Evolutionary conservation across 495 filamentous ascomycete species (phyloP).

Genomic region (Penicillium taxi): DNA sequence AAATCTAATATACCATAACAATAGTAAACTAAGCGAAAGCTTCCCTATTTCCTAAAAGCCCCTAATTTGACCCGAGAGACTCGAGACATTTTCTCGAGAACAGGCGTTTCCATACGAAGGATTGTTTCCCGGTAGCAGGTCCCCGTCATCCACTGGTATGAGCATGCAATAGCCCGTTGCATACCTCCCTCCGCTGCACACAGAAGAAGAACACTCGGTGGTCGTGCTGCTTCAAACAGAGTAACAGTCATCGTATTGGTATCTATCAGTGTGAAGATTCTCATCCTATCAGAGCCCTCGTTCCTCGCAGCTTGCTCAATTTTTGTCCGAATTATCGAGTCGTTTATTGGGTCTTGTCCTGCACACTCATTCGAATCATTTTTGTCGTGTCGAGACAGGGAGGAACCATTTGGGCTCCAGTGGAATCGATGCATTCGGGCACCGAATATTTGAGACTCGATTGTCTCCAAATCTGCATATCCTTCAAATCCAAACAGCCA

Average conservation of each 20-base stretch:
- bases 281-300: no score
- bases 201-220: conserved; percentile 1
- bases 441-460: not conserved
- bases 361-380: no score
- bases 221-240: not conserved
- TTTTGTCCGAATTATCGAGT: no score
- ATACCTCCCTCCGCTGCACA: conserved; percentile 2
- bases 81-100: conserved; percentile 1
- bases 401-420: not conserved
- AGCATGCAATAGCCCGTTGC: conserved; percentile 1
- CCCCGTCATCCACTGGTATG: not conserved
- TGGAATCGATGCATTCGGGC: not conserved
- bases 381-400: conserved; percentile 1
- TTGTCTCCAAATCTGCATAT: not conserved
- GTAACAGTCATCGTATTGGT: conserved; percentile 1
- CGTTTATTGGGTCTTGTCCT: no score
- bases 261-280: not conserved
- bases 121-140: not conserved
- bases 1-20: no score
- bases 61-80: not conserved
- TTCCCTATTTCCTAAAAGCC: not conserved
- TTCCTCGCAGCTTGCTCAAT: no score
- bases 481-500: conserved; percentile 1
- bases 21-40: no score
- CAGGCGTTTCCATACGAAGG: conserved; percentile 1